These are phyloP conservation scores for Circinella minor DNA, from an alignment of 371 early-diverging fungal species.

Conservation along the genomic window DNA sequence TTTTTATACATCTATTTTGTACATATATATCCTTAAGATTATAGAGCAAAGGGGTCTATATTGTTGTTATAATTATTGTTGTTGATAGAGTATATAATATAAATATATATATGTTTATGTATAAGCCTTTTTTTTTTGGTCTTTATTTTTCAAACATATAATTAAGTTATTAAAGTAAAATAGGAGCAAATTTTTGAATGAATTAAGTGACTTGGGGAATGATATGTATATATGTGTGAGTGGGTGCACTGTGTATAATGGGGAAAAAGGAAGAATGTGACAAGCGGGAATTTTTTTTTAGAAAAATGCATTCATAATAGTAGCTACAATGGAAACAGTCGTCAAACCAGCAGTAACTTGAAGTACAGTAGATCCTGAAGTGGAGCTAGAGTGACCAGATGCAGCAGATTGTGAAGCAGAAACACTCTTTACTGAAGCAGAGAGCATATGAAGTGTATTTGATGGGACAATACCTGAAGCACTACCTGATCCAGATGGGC, in stretches of 20 bases:
- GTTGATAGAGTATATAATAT: not conserved
- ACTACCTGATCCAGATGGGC: conserved; percentile 9
- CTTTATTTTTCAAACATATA: conserved; percentile 13
- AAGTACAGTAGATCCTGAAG: not conserved
- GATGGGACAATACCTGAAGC: not conserved
- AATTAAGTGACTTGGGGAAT: no score
- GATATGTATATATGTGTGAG: no score
- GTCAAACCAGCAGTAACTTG: conserved; percentile 16
- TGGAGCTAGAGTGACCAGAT: not conserved
- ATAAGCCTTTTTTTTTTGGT: not conserved
- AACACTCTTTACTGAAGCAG: conserved; percentile 10
- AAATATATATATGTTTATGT: not conserved
- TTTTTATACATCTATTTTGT: no score
- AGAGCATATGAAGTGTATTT: conserved; percentile 11
- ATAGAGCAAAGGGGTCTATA: no score
- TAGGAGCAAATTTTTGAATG: no score
- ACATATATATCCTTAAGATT: no score
- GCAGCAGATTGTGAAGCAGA: not conserved
- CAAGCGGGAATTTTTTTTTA: conserved; percentile 11
- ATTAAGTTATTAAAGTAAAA: not conserved
- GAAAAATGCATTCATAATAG: conserved; percentile 12
- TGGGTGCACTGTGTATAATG: no score
- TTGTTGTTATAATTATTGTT: no score
- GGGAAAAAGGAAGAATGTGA: not conserved
- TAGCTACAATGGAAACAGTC: conserved; percentile 8